Evolutionary conservation across 495 filamentous ascomycete species (phyloP).

Genomic region (Penicillium coprophilum): DNA sequence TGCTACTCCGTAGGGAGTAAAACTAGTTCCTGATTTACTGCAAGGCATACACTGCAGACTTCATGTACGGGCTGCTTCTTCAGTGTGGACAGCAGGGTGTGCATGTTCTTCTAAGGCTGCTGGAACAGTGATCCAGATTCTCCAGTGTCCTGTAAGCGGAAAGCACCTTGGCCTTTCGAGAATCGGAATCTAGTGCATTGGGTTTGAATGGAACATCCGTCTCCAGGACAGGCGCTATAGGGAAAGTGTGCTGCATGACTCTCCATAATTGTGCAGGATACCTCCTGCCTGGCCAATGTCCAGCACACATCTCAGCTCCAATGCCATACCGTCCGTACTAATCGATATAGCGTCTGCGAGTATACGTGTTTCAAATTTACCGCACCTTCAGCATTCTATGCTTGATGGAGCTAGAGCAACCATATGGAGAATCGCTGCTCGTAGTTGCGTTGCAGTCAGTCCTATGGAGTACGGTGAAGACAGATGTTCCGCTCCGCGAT

Average conservation of each 20-base stretch:
- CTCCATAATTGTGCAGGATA: background rate
- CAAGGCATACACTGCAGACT: background rate
- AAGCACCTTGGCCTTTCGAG: constrained; percentile 26
- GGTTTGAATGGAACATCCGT: constrained; percentile 33
- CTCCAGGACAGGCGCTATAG: constrained; percentile 31
- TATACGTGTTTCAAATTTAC: too few relatives aligned
- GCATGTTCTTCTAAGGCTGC: constrained; percentile 28
- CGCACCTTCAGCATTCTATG: too few relatives aligned
- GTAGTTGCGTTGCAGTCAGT: too few relatives aligned
- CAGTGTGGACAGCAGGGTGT: constrained; percentile 29
- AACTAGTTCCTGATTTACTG: background rate
- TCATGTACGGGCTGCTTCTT: constrained; percentile 16
- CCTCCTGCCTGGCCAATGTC: too few relatives aligned
- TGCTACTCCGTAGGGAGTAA: background rate
- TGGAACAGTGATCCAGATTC: constrained; percentile 25
- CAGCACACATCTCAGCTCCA: too few relatives aligned
- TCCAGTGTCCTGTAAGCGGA: constrained; percentile 26
- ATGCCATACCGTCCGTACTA: too few relatives aligned
- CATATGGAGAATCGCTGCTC: too few relatives aligned
- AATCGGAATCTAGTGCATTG: constrained; percentile 21
- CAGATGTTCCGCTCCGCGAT: constrained; percentile 16
- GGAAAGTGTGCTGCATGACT: constrained; percentile 30
- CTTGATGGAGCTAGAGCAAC: too few relatives aligned
- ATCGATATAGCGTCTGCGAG: too few relatives aligned
- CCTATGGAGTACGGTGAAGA: background rate